Evolutionary conservation across 257 asterid genomes (phyloP).

Genomic region (Nicotiana sylvestris): DNA sequence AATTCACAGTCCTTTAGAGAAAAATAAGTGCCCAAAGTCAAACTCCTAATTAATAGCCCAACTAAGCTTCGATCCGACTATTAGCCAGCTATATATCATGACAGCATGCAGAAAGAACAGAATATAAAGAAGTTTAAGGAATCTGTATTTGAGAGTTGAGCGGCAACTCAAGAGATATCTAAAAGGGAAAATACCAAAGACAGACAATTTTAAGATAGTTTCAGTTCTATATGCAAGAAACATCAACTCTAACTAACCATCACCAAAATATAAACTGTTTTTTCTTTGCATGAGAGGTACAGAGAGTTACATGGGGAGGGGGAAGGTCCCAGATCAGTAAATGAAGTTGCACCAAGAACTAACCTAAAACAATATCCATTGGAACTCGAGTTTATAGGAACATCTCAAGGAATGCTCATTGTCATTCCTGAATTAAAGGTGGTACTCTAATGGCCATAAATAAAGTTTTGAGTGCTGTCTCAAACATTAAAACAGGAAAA

Average conservation of each 20-base stretch:
- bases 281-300: background rate
- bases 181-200: background rate
- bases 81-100: background rate
- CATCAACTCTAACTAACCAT: constrained; percentile 1
- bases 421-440: background rate
- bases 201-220: background rate
- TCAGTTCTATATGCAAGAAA: background rate
- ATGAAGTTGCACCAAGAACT: constrained; percentile 1
- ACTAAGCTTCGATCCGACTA: background rate
- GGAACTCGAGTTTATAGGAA: background rate
- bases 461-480: background rate
- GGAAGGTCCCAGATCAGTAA: background rate
- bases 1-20: no score
- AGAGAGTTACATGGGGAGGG: background rate
- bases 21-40: no score
- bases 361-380: background rate
- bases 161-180: background rate
- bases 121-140: background rate
- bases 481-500: background rate
- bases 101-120: background rate
- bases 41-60: background rate
- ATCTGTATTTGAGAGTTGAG: constrained; percentile 7
- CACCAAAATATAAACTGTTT: background rate
- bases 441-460: background rate
- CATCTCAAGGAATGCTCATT: background rate